Evolutionary conservation across 2,329 filamentous ascomycete genomes (phyloP), one percentile per base, ranked within the genome.

Genomic region (Colletotrichum navitas): DNA sequence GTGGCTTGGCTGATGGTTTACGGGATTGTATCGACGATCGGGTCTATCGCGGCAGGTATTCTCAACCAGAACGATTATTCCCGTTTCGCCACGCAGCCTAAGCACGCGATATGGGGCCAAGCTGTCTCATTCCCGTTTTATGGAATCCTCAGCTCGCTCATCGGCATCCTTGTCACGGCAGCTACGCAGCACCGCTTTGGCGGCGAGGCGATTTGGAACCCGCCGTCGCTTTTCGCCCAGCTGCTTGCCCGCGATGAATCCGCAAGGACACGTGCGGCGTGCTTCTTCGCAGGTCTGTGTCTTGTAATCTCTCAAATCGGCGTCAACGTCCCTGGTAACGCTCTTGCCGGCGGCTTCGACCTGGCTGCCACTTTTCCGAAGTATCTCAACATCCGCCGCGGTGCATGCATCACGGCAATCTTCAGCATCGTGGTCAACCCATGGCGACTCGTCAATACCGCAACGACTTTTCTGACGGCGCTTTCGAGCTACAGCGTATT

Each of bases 131-230:
- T 81, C 12, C 81, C 81, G 0, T 60, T 83, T 0, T 83, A 82
- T 63, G 78, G 79, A 43, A 80, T 80, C 41, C 71, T 79, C 3
- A 78, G 77, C 3, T 79, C 80, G 1, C 74, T 84, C 18, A 79
- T 83, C 10, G 83, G 82, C 0, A 83, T 84, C 16, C 71, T 84
- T 0, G 81, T 83, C 29, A 83, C 81, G 0, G 80, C 82, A 0
- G 82, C 82, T 0, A 82, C 81, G 0, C 81, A 83, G 69, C 74
- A 80, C 2, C 76, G 79, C 6, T 79, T 82, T 63, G 80, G 73
- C 10, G 79, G 80, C 41, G 71, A 76, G 59, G 76, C 80, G 16
- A 74, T 83, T 60, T 83, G 82, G 82, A 83, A 80, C 55, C 81
- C 81, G 1, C 79, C 80, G 0, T 74, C 78, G 3, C 75, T 84